These are phyloP conservation scores for Lactarius vividus DNA, from an alignment of 768 basidiomycete genomes.

Conservation along the genomic window DNA sequence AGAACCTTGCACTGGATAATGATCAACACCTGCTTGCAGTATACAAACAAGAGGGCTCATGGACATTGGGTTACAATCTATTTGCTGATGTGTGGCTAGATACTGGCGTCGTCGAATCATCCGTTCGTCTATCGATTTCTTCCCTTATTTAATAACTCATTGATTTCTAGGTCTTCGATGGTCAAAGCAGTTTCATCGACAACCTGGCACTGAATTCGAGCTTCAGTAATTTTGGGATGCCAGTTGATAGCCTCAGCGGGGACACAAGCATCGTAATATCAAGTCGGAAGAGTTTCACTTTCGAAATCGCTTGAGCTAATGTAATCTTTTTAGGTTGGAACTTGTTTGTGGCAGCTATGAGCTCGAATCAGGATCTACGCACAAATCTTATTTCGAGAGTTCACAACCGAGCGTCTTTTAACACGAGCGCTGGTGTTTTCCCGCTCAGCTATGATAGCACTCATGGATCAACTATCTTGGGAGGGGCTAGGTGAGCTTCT, in stretches of 20 bases:
- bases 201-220: conserved; percentile 22
- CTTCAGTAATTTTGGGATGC: neutral
- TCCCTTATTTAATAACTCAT: too few relatives aligned
- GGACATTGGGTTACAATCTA: neutral
- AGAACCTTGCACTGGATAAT: neutral
- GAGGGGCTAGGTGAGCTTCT: conserved; percentile 21
- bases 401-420: conserved; percentile 14
- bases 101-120: neutral
- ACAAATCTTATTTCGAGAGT: conserved; percentile 15
- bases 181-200: conserved; percentile 52
- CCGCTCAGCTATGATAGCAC: conserved; percentile 8
- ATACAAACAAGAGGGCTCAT: neutral
- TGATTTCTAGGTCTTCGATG: conserved; percentile 42
- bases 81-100: neutral
- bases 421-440: conserved; percentile 11
- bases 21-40: neutral
- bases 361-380: neutral
- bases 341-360: conserved; percentile 6
- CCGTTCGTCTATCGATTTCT: neutral
- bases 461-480: conserved; percentile 5
- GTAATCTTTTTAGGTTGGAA: neutral
- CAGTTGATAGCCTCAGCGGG: neutral
- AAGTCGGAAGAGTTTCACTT: neutral
- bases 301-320: neutral
- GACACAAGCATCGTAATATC: neutral